Conservation (phyloP, 2,329 filamentous ascomycete species). For the Microthyrium microscopicum region DNA sequence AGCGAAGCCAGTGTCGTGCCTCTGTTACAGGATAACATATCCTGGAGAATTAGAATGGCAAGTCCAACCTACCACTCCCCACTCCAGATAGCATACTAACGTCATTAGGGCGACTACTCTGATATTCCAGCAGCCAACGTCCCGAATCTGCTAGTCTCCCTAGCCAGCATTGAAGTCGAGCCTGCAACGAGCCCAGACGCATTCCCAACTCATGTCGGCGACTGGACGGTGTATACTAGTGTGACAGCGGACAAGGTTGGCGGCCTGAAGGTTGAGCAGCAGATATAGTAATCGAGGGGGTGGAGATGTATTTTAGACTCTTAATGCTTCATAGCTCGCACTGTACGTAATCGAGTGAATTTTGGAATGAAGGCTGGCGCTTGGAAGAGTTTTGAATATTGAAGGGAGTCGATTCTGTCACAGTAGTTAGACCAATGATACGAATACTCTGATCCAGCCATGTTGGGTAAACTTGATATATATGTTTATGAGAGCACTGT, state of each 20-base stretch:
- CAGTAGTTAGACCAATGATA: too few species aligned
- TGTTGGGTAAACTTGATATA: too few species aligned
- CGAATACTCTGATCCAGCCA: too few species aligned
- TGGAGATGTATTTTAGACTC: too few species aligned
- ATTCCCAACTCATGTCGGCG: conserved; percentile 21
- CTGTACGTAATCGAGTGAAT: too few species aligned
- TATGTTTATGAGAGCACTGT: too few species aligned
- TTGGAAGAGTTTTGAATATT: too few species aligned
- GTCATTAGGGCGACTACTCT: conserved; percentile 19
- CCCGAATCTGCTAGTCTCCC: conserved; percentile 22
- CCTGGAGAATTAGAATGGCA: conserved; percentile 16
- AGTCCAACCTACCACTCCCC: conserved; percentile 1
- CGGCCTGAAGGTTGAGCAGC: too few species aligned
- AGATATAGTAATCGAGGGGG: too few species aligned
- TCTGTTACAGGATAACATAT: conserved; percentile 17
- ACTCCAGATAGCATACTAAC: conserved; percentile 4
- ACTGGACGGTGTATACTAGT: conserved; percentile 14
- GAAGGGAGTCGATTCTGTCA: too few species aligned
- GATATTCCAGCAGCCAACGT: conserved; percentile 18
- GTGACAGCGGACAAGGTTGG: conserved; percentile 13
- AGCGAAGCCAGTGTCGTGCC: conserved; percentile 12
- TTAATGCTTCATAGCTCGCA: too few species aligned
- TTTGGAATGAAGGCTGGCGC: too few species aligned
- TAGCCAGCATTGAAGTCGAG: conserved; percentile 22
- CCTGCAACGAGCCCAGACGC: conserved; percentile 18